Evolutionary conservation across 1,284 basidiomycete genomes (phyloP), one percentile per base, ranked within the genome.

Genomic region (Gomphus bonarii): DNA sequence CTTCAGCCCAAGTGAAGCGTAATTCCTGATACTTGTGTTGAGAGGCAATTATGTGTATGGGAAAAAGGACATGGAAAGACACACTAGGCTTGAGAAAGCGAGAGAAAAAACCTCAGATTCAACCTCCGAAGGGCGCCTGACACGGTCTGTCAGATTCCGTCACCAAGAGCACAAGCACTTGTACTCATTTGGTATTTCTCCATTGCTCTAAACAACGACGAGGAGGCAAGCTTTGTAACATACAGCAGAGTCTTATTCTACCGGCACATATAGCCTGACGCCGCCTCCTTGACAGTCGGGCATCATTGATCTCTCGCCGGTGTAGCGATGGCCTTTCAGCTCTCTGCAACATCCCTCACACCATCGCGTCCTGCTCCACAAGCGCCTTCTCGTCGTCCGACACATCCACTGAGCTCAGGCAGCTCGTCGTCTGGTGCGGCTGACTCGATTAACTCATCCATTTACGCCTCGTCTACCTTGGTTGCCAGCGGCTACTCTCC

Each of bases 301-400:
- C 10, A 38, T 35, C 28, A 28, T 33, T 54, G 28, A 40, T 28
- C 22, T 40, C 18, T 10, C 36, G 33, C 40, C 18, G 33, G 57
- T 58, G 58, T 51, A 61, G 61, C 60, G 61, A 78, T 78, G 75
- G 70, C 76, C 51, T 79, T 72, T 67, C 77, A 76, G 63, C 73
- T 77, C 52, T 68, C 76, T 43, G 68, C 75, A 46, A 69, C 73
- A 42, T 77, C 76, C 55, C 68, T 81, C 58, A 79, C 78, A 2
- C 80, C 80, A 50, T 74, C 77, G 38, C 73, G 80, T 55, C 78
- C 85, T 54, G 85, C 85, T 12, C 85, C 86, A 16, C 81, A 79
- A 54, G 82, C 81, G 3, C 85, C 86, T 4, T 65, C 73, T 30
- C 74, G 78, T 49, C 72, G 76, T 9, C 55, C 54, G 1, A 63